phyloP scores from a whole-genome alignment of 345 rosid species.

The Hevea brasiliensis region DNA sequence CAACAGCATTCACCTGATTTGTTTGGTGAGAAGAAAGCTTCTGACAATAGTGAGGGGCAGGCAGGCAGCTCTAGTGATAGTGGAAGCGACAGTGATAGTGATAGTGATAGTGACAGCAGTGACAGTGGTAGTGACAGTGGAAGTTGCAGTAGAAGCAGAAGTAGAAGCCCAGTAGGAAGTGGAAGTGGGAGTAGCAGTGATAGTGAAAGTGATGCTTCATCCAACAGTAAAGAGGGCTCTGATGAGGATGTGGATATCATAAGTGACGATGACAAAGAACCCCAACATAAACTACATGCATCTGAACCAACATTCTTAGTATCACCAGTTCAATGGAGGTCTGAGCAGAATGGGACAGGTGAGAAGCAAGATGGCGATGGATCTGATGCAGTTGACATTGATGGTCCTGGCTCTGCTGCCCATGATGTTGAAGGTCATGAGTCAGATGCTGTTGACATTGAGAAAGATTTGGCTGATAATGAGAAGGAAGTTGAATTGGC shows the following conservation, averaged over 20 bases:
- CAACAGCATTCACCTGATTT: constrained; percentile 59
- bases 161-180: constrained; percentile 50
- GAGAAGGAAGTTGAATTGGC: constrained; percentile 53
- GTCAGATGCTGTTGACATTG: constrained; percentile 46
- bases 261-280: constrained; percentile 74
- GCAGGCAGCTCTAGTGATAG: constrained; percentile 81
- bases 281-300: constrained; percentile 43
- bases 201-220: constrained; percentile 87
- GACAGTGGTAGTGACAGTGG: constrained; percentile 66
- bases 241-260: constrained; percentile 97
- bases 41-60: constrained; percentile 63
- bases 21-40: constrained; percentile 58
- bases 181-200: constrained; percentile 87
- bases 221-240: constrained; percentile 80
- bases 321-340: constrained; percentile 36
- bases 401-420: constrained; percentile 46
- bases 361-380: constrained; percentile 46
- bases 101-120: constrained; percentile 60
- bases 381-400: constrained; percentile 28
- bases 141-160: constrained; percentile 51
- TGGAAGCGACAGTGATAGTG: constrained; percentile 74
- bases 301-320: constrained; percentile 34
- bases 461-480: constrained; percentile 54
- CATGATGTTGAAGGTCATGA: constrained; percentile 48
- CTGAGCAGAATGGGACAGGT: constrained; percentile 36